Base-by-base conservation (phyloP, 2,329 filamentous ascomycete genomes). In the Xylariaceae sp. region DNA sequence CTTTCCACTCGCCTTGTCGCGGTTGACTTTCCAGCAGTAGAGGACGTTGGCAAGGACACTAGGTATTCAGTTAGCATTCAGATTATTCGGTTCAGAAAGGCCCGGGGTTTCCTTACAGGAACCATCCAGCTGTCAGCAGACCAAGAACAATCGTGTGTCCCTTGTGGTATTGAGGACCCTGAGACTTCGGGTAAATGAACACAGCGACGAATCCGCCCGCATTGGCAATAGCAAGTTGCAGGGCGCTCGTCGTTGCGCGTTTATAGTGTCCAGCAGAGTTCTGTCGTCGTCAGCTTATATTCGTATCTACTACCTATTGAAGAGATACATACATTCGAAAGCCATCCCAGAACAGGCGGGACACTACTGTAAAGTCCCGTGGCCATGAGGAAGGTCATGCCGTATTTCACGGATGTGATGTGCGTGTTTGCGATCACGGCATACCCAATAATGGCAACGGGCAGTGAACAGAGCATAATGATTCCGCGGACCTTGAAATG, bases 191-290 rank as follows among this genome's bases (percentile, higher is more conserved):
- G 63, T 88, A 88, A 3, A 84, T 80, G 67, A 88, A 88, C 0
- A 80, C 79, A 0, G 85, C 82, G 2, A 88, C 84, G 64, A 88
- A 87, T 0, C 86, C 86, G 51, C 86, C 86, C 6, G 79, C 82
- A 64, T 89, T 89, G 0, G 86, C 86, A 64, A 88, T 82, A 1
- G 82, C 82, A 30, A 89, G 75, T 70, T 89, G 86, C 65, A 88
- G 66, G 0, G 82, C 87, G 1, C 82, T 82, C 0, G 86, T 86
- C 0, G 86, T 88, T 0, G 87, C 86, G 11, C 87, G 76, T 70
- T 89, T 89, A 68, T 88, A 89, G 68, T 89, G 86, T 0, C 83
- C 85, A 0, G 85, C 84, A 0, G 81, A 85, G 68, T 88, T 88
- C 68, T 70, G 13, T 17, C 30, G 9, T 60, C 39, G 44, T 68